Evolutionary conservation across 495 filamentous ascomycete genomes (phyloP).

Genomic region (Parathielavia hyrcaniae): DNA sequence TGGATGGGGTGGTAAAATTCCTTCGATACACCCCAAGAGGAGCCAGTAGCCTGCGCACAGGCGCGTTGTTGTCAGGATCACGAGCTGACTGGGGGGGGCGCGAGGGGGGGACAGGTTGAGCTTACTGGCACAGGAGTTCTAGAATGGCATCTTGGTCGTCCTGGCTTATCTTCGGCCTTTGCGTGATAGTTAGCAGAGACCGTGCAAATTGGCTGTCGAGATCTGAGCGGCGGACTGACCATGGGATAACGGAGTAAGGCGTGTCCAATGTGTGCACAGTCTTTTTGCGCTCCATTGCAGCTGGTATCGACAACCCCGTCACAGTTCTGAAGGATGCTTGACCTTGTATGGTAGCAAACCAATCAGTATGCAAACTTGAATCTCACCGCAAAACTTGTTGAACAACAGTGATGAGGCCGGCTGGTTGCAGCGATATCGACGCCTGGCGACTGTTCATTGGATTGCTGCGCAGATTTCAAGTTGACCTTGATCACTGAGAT

Average conservation of each 20-base stretch:
- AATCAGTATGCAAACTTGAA: not conserved
- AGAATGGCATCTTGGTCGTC: slow-evolving; percentile 50
- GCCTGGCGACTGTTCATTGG: not conserved
- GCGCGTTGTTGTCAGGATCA: not conserved
- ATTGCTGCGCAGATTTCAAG: not conserved
- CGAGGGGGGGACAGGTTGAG: not conserved
- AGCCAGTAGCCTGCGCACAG: slow-evolving; percentile 43
- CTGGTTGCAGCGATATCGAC: not conserved
- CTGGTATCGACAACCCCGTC: not conserved
- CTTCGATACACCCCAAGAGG: slow-evolving; percentile 52
- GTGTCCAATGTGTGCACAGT: slow-evolving; percentile 33
- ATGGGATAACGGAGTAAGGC: slow-evolving; percentile 28
- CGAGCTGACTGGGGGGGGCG: not conserved
- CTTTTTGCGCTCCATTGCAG: slow-evolving; percentile 28
- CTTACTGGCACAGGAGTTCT: slow-evolving; percentile 51
- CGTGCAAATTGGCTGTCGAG: not conserved
- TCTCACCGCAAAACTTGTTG: not conserved
- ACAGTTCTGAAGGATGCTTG: not conserved
- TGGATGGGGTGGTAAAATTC: slow-evolving; percentile 43
- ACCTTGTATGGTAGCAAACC: no score
- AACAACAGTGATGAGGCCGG: not conserved
- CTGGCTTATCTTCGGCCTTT: slow-evolving; percentile 45
- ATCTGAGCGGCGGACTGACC: slow-evolving; percentile 16
- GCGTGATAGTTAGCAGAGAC: slow-evolving; percentile 1
- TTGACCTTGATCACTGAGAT: no score